These are phyloP conservation scores for Scedosporium apiospermum DNA, from an alignment of 2,329 filamentous ascomycete species.

Conservation along the genomic window DNA sequence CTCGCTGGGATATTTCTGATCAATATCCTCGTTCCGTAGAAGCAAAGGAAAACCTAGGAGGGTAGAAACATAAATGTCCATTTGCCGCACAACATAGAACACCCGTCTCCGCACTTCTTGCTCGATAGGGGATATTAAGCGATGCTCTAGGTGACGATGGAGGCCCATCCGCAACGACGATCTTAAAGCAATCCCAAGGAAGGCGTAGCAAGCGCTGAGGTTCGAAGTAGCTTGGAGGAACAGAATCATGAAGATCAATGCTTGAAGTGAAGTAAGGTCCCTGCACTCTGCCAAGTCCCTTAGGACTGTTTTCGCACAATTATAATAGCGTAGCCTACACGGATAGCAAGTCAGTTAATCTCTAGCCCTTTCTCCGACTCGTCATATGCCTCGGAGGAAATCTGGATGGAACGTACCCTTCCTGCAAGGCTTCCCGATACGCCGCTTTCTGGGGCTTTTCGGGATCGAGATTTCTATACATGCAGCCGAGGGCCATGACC, in stretches of 20 bases:
- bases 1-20: constrained; percentile 55
- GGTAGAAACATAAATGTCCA: constrained; percentile 62
- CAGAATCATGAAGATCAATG: constrained; percentile 69
- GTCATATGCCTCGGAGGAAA: background rate
- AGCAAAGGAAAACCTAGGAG: constrained; percentile 57
- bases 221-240: constrained; percentile 75
- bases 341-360: background rate
- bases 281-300: constrained; percentile 60
- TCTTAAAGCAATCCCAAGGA: constrained; percentile 67
- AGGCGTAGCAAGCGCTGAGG: constrained; percentile 70
- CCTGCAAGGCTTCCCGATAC: constrained; percentile 42
- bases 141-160: constrained; percentile 61
- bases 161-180: constrained; percentile 70
- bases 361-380: background rate
- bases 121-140: constrained; percentile 53
- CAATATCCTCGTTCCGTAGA: constrained; percentile 54
- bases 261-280: constrained; percentile 64
- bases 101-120: constrained; percentile 53
- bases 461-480: constrained; percentile 55
- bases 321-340: constrained; percentile 63
- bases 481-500: constrained; percentile 61
- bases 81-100: constrained; percentile 60
- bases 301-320: constrained; percentile 54
- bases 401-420: constrained; percentile 36
- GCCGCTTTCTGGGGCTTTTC: constrained; percentile 34